Evolutionary conservation across 805 yeast species (phyloP), one percentile per base, ranked within the genome.

Genomic region (Candida hispaniensis): DNA sequence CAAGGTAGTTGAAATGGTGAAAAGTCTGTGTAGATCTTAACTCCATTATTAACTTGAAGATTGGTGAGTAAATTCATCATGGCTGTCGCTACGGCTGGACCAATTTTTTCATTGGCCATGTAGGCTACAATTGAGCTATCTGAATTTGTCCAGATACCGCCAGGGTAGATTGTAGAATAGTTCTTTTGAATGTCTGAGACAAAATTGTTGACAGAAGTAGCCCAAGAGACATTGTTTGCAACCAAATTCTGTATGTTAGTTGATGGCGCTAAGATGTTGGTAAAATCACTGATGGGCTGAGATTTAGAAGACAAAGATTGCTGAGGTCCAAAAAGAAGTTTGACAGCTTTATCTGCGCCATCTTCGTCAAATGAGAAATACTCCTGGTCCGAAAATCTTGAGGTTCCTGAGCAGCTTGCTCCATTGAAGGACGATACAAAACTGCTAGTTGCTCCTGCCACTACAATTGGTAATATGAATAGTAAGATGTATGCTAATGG

Each of bases 1-100:
- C 58, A 55, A 5, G 54, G 52, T 17, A 45, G 42, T 34, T 54
- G 57, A 40, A 56, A 54, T 11, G 57, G 54, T 6, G 58, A 51
- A 30, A 44, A 51, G 34, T 55, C 44, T 4, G 59, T 45, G 10
- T 50, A 39, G 7, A 56, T 28, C 7, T 39, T 41, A 5, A 41
- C 41, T 3, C 48, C 41, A 3, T 55, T 56, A 34, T 56, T 52
- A 11, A 45, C 39, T 9, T 44, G 49, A 7, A 55, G 29, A 27
- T 56, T 56, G 29, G 50, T 47, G 12, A 48, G 38, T 15, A 49
- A 41, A 24, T 52, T 56, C 41, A 54, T 28, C 35, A 51, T 38
- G 25, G 47, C 35, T 9, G 50, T 45, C 1, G 52, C 57, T 11
- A 44, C 44, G 20, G 39, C 32, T 1, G 47, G 30, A 2, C 48